Conservation (phyloP, 2,329 filamentous ascomycete genomes). For the Botrytis squamosa region DNA sequence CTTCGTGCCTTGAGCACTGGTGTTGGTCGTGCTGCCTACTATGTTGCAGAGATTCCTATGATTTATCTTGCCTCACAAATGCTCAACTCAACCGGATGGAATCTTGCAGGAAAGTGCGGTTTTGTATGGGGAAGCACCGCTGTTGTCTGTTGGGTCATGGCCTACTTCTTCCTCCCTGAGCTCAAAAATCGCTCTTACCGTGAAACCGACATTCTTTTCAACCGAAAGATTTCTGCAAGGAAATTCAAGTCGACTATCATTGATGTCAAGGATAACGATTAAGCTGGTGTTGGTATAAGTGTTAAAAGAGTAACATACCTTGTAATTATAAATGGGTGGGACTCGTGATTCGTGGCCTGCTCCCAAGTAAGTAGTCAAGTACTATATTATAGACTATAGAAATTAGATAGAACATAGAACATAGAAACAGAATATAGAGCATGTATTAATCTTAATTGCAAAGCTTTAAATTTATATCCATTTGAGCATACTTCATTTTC, state of each 20-base stretch:
- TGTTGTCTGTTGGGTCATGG: conserved; percentile 51
- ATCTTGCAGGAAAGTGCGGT: conserved; percentile 55
- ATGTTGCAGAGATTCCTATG: conserved; percentile 63
- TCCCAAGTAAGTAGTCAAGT: neutral
- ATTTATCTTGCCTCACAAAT: conserved; percentile 62
- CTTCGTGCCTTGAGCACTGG: conserved; percentile 65
- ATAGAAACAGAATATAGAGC: neutral
- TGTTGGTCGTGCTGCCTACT: conserved; percentile 62
- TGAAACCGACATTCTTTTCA: conserved; percentile 52
- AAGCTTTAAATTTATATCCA: neutral
- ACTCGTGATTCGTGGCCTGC: neutral
- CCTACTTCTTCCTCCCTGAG: conserved; percentile 55
- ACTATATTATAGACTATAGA: neutral
- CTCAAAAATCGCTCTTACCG: conserved; percentile 55
- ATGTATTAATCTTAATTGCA: neutral
- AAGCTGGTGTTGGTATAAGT: conserved; percentile 33
- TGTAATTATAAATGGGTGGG: neutral
- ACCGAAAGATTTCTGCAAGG: conserved; percentile 40
- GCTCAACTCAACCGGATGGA: conserved; percentile 51
- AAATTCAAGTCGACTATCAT: conserved; percentile 52
- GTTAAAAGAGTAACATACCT: neutral
- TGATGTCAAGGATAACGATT: conserved; percentile 62
- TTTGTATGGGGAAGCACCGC: conserved; percentile 60
- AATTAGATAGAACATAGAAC: neutral
- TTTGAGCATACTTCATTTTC: neutral